These are phyloP conservation scores for Melampsora medusae DNA, from an alignment of 1,284 basidiomycete genomes.

Conservation along the genomic window DNA sequence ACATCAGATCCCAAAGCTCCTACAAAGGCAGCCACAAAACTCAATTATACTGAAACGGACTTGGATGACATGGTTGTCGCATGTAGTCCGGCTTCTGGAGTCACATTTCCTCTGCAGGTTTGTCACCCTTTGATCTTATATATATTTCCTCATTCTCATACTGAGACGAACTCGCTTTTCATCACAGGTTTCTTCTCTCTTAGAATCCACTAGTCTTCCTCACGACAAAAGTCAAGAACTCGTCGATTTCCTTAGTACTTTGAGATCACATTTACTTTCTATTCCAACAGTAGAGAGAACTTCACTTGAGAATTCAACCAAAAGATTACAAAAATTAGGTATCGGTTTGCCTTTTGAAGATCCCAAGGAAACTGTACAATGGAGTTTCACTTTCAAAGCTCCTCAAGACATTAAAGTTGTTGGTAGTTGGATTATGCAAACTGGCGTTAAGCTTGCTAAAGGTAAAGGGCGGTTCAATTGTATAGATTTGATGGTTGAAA, in stretches of 20 bases:
- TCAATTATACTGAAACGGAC: not conserved
- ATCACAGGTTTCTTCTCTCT: not conserved
- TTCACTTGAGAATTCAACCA: slow-evolving; percentile 24
- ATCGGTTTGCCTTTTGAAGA: slow-evolving; percentile 51
- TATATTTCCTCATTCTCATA: not conserved
- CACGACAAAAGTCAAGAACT: not conserved
- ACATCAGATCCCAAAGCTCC: not conserved
- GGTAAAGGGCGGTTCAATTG: slow-evolving; percentile 52
- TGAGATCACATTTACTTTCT: slow-evolving; percentile 15
- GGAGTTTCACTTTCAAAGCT: slow-evolving; percentile 52
- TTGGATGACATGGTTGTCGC: slow-evolving; percentile 1
- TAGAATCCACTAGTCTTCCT: slow-evolving; percentile 2
- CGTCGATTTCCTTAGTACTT: not conserved
- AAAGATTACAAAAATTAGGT: slow-evolving; percentile 47
- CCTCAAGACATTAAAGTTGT: slow-evolving; percentile 51
- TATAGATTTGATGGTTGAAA: slow-evolving; percentile 49
- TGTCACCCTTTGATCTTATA: not conserved
- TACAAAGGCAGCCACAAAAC: not conserved
- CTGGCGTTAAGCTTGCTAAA: slow-evolving; percentile 49
- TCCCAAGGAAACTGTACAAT: slow-evolving; percentile 50
- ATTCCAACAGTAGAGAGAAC: slow-evolving; percentile 27
- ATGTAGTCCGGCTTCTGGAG: not conserved
- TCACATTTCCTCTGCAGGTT: not conserved
- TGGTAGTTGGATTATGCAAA: slow-evolving; percentile 54
- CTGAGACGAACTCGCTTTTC: not conserved